These are phyloP conservation scores for Picea abies DNA, from an alignment of 83 land plant species.

Conservation along the genomic window DNA sequence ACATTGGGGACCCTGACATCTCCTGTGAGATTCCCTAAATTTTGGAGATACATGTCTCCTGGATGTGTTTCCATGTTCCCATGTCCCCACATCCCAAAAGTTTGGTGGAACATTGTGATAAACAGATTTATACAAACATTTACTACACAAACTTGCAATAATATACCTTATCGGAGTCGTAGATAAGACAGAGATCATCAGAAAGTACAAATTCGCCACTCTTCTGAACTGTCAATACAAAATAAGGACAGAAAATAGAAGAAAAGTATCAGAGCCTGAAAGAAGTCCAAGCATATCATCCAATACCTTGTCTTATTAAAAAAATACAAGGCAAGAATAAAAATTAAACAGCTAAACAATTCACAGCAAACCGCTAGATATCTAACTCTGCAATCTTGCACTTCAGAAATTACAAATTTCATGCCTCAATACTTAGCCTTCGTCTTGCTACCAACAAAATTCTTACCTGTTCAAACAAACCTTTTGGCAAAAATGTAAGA, in stretches of 20 bases:
- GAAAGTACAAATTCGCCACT: conserved; percentile 94
- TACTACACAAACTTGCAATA: not conserved
- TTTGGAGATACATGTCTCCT: no score
- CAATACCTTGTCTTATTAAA: not conserved
- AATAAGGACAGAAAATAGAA: conserved; percentile 3
- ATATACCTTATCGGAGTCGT: conserved; percentile 92
- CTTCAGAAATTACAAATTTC: not conserved
- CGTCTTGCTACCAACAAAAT: not conserved
- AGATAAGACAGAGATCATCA: conserved; percentile 93
- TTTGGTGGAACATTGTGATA: not conserved
- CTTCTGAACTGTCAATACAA: conserved; percentile 90
- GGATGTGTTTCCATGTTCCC: no score
- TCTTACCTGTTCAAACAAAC: conserved; percentile 96
- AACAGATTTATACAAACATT: not conserved
- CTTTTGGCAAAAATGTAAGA: conserved; percentile 95
- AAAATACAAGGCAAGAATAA: not conserved
- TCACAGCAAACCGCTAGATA: not conserved
- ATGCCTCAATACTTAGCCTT: not conserved
- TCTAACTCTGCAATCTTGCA: not conserved
- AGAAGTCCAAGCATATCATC: not conserved
- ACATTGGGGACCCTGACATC: no score
- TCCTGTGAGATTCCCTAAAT: no score
- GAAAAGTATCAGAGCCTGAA: not conserved
- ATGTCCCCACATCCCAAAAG: no score
- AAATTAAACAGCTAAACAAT: not conserved